Evolutionary conservation across 768 basidiomycete genomes (phyloP).

Genomic region (Hydnum rufescens): DNA sequence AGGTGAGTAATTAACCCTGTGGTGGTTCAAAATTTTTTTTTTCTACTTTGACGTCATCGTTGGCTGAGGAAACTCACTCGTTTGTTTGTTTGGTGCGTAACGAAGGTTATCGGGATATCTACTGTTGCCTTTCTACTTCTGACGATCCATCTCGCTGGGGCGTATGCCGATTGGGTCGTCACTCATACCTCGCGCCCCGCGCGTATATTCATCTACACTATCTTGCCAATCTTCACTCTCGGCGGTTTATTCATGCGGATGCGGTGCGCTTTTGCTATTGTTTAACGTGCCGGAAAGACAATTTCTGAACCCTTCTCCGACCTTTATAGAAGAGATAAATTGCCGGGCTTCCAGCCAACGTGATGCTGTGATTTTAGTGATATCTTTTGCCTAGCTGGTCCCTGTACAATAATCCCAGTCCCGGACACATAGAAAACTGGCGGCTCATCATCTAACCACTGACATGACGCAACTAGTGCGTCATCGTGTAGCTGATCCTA

Average conservation of each 20-base stretch:
- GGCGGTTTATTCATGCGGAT: conserved; percentile 3
- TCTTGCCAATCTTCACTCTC: background rate
- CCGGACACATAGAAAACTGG: no score
- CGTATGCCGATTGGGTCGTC: conserved; percentile 3
- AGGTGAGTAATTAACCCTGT: background rate
- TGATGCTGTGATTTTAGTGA: no score
- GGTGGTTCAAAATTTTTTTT: background rate
- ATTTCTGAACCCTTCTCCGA: background rate
- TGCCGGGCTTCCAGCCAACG: background rate
- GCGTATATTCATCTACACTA: conserved; percentile 2
- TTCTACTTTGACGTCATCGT: background rate
- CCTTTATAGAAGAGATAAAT: background rate
- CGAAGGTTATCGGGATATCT: conserved; percentile 6
- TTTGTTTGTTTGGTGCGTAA: background rate
- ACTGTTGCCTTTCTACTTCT: conserved; percentile 4
- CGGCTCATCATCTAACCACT: no score
- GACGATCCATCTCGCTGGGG: conserved; percentile 6
- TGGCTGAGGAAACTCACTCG: no score
- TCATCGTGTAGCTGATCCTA: no score
- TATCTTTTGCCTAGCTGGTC: no score
- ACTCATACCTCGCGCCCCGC: background rate
- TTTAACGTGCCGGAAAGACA: background rate
- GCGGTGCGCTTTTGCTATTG: background rate
- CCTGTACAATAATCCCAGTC: no score
- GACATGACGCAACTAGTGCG: no score